These are phyloP conservation scores for Cytidiella melzeri DNA, from an alignment of 768 basidiomycete genomes.

Conservation along the genomic window DNA sequence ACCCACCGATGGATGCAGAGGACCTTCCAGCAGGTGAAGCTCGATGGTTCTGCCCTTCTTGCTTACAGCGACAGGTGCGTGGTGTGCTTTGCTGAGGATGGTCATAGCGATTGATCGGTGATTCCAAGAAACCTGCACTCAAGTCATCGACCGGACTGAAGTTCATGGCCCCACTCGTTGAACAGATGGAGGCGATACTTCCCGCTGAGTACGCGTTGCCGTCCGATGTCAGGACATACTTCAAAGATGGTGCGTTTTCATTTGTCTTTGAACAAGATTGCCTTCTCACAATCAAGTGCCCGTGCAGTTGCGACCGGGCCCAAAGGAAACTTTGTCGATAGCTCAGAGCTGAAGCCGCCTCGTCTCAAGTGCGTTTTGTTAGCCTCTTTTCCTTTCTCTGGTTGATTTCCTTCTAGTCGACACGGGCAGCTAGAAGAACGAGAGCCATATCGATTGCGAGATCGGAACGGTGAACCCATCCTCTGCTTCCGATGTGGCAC, in stretches of 20 bases:
- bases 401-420: conserved; percentile 41
- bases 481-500: conserved; percentile 87
- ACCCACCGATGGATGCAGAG: conserved; percentile 87
- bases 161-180: conserved; percentile 65
- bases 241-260: conserved; percentile 67
- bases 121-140: conserved; percentile 54
- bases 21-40: conserved; percentile 74
- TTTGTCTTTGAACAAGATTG: too few species aligned
- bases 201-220: conserved; percentile 86
- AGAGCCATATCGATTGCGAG: conserved; percentile 81
- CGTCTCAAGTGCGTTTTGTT: conserved; percentile 76
- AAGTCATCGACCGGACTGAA: conserved; percentile 53
- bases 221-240: conserved; percentile 73
- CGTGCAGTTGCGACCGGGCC: conserved; percentile 66
- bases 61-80: conserved; percentile 57
- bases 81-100: conserved; percentile 8
- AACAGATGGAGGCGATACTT: conserved; percentile 58
- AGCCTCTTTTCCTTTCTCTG: conserved; percentile 2
- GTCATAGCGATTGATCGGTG: neutral
- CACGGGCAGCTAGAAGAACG: conserved; percentile 88
- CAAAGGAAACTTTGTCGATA: conserved; percentile 81
- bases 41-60: conserved; percentile 77
- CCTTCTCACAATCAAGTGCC: too few species aligned
- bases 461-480: conserved; percentile 77
- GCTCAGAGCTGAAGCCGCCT: conserved; percentile 65